These are phyloP conservation scores for Pseudogymnoascus sp. DNA, from an alignment of 2,329 filamentous ascomycete species.

Conservation along the genomic window DNA sequence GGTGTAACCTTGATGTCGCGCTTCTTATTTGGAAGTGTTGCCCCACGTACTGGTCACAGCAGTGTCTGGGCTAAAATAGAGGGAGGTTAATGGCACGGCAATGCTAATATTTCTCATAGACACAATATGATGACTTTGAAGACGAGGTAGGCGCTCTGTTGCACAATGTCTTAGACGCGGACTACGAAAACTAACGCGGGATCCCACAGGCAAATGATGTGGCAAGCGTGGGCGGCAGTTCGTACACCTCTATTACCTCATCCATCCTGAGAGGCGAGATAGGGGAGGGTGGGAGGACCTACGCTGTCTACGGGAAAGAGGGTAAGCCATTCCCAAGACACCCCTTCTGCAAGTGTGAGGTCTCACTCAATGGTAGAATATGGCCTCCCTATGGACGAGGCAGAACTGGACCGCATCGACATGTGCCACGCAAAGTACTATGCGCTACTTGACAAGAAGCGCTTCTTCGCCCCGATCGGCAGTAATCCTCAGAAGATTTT, in stretches of 20 bases:
- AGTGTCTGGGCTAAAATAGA: background rate
- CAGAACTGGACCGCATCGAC: slow-evolving; percentile 16
- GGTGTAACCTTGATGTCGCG: background rate
- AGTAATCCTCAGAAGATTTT: slow-evolving; percentile 27
- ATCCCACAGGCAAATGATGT: background rate
- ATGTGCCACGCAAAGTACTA: slow-evolving; percentile 17
- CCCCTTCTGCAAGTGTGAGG: background rate
- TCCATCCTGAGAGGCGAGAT: slow-evolving; percentile 2
- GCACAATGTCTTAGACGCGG: background rate
- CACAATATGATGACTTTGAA: background rate
- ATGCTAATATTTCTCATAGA: background rate
- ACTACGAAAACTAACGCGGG: background rate
- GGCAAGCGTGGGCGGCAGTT: background rate
- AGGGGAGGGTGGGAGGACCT: slow-evolving; percentile 13
- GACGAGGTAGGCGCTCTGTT: background rate
- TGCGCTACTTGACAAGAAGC: slow-evolving; percentile 14
- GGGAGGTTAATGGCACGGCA: background rate
- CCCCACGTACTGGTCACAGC: background rate
- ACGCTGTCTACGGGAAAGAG: slow-evolving; percentile 13
- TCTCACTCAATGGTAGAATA: slow-evolving; percentile 12
- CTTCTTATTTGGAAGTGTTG: background rate
- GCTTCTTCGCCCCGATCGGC: slow-evolving; percentile 10
- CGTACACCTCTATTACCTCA: background rate
- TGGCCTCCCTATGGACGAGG: slow-evolving; percentile 17
- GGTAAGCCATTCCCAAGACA: background rate